phyloP scores from a whole-genome alignment of 2,329 filamentous ascomycete species.

The Basipetospora chlamydospora region DNA sequence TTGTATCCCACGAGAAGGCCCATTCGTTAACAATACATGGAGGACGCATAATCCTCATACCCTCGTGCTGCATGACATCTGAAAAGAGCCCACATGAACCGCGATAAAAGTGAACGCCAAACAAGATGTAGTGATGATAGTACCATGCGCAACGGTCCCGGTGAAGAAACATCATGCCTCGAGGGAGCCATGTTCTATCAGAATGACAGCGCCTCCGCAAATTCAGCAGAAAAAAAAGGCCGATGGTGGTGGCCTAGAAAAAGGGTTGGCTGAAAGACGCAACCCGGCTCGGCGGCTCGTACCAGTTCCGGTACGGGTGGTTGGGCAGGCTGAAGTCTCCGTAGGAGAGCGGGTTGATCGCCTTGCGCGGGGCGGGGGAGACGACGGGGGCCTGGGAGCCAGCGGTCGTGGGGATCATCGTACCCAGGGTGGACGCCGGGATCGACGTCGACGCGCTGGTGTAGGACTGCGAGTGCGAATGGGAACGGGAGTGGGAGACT shows the following conservation, averaged over 20 bases:
- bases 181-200: too few species aligned
- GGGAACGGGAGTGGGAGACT: neutral
- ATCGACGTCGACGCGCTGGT: slow-evolving; percentile 3
- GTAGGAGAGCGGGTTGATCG: slow-evolving; percentile 54
- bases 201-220: neutral
- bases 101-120: too few species aligned
- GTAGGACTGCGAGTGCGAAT: neutral
- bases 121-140: too few species aligned
- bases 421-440: neutral
- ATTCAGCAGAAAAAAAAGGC: neutral
- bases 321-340: slow-evolving; percentile 67
- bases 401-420: neutral
- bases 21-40: too few species aligned
- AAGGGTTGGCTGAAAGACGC: slow-evolving; percentile 6
- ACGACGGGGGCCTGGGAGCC: neutral
- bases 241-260: too few species aligned
- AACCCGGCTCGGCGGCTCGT: slow-evolving; percentile 53
- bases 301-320: slow-evolving; percentile 70
- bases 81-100: too few species aligned
- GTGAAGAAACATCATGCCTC: too few species aligned
- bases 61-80: too few species aligned
- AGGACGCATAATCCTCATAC: too few species aligned
- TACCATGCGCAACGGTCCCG: too few species aligned
- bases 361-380: slow-evolving; percentile 14
- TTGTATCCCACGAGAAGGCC: too few species aligned